Evolutionary conservation across 2,329 filamentous ascomycete genomes (phyloP).

Genomic region (Alternaria brassicae): DNA sequence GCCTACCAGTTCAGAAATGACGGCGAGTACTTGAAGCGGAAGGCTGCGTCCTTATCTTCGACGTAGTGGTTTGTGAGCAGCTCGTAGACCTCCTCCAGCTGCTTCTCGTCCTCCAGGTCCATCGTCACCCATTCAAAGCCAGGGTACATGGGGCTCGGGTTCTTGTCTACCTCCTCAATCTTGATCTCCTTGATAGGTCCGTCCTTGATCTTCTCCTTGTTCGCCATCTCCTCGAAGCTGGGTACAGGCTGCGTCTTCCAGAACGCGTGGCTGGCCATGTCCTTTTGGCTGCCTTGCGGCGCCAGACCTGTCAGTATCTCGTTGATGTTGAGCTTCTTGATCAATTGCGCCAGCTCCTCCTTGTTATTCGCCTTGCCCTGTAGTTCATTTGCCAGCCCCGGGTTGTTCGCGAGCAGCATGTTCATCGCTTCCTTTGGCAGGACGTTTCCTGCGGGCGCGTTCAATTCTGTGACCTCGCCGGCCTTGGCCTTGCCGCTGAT

Average conservation of each 20-base stretch:
- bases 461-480: conserved; percentile 31
- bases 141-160: conserved; percentile 72
- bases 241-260: conserved; percentile 98
- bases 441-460: conserved; percentile 40
- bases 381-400: conserved; percentile 49
- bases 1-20: conserved; percentile 86
- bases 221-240: conserved; percentile 68
- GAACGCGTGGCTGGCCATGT: conserved; percentile 98
- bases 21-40: conserved; percentile 93
- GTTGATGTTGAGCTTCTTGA: conserved; percentile 70
- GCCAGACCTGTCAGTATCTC: conserved; percentile 79
- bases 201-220: conserved; percentile 63
- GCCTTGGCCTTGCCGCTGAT: conserved; percentile 46
- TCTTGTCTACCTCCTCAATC: conserved; percentile 78
- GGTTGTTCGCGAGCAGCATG: conserved; percentile 48
- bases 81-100: conserved; percentile 89
- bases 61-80: conserved; percentile 94
- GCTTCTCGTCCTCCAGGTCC: conserved; percentile 78
- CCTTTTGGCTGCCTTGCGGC: conserved; percentile 87
- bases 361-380: conserved; percentile 38
- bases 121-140: conserved; percentile 96
- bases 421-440: conserved; percentile 49
- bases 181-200: conserved; percentile 85
- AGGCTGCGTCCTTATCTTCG: conserved; percentile 95
- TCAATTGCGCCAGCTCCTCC: conserved; percentile 53